Evolutionary conservation across 202 grass and related monocot genomes (phyloP), one percentile per base, ranked within the genome.

Genomic region (Musa balbisiana): DNA sequence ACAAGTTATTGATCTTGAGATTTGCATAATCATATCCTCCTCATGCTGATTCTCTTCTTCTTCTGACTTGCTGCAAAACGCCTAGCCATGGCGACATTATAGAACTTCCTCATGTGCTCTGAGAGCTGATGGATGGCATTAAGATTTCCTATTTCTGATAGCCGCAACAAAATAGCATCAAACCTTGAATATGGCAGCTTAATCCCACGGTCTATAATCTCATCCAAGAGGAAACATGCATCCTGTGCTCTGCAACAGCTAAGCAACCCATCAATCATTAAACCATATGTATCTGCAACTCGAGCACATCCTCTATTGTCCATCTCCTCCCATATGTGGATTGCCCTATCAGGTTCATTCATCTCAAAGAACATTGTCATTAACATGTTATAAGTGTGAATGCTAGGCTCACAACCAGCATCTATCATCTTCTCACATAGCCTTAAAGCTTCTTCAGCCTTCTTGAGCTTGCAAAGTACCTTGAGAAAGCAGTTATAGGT

Each of bases 401-500:
- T 85, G 77, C 91, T 98, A 52, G 91, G 94, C 79, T 98, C 91
- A 76, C 88, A 98, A 22, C 81, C 81, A 8, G 63, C 76, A 43
- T 84, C 79, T 86, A 98, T 89, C 83, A 98, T 98, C 77, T 66
- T 91, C 10, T 98, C 82, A 51, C 88, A 93, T 11, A 94, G 82
- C 55, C 70, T 58, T 21, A 89, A 73, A 6, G 91, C 87, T 60
- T 90, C 86, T 64, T 86, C 83, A 13, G 77, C 83, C 82, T 91
- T 89, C 75, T 75, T 82, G 49, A 94, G 87, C 73, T 85, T 78
- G 62, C 94, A 98, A 52, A 98, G 91, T 16, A 98, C 91, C 81
- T 92, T 89, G 52, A 98, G 78, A 78, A 98, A 98, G 82, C 94
- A 94, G 62, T 94, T 98, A 79, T 98, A 98, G 29, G 91, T 98